Percentiles rank a stretch among this genome's conserved stretches.
Conservation (phyloP, 2,329 filamentous ascomycete genomes). For the Arthroderma uncinatum region DNA sequence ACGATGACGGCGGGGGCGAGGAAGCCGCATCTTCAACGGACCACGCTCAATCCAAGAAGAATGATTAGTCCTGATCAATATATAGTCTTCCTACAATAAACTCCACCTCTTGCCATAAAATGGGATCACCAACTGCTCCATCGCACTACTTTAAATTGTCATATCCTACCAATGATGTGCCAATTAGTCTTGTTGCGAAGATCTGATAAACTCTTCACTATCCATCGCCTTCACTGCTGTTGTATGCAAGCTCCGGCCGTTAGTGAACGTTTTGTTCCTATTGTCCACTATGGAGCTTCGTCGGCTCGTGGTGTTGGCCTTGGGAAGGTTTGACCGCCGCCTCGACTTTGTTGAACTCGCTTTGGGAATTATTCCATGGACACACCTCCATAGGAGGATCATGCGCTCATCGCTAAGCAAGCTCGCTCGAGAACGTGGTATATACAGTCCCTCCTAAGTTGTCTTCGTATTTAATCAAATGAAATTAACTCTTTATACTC, state of each 20-base stretch:
- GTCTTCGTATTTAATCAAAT: no score
- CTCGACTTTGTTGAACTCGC: conserved; percentile 38
- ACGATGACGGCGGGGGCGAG: conserved; percentile 40
- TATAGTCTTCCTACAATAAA: background rate
- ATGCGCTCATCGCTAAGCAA: background rate
- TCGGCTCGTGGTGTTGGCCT: background rate
- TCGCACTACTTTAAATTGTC: conserved; percentile 97
- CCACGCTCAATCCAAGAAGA: conserved; percentile 16
- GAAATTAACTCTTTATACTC: no score
- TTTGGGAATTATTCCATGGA: conserved; percentile 21
- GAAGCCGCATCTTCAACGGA: conserved; percentile 7
- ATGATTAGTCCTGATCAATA: conserved; percentile 17
- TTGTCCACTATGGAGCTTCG: background rate
- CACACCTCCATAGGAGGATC: background rate
- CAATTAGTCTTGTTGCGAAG: conserved; percentile 96
- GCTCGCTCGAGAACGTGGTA: background rate
- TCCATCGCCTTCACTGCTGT: conserved; percentile 18
- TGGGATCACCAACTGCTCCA: background rate
- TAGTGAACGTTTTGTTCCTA: conserved; percentile 4
- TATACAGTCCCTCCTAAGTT: background rate
- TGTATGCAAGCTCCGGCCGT: background rate
- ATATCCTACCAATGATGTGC: conserved; percentile 71
- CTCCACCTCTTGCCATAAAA: background rate
- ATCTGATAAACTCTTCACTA: conserved; percentile 39
- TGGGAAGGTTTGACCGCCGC: conserved; percentile 20